These are phyloP conservation scores for Hymenoscyphus infarciens DNA, from an alignment of 2,329 filamentous ascomycete genomes.

Conservation along the genomic window DNA sequence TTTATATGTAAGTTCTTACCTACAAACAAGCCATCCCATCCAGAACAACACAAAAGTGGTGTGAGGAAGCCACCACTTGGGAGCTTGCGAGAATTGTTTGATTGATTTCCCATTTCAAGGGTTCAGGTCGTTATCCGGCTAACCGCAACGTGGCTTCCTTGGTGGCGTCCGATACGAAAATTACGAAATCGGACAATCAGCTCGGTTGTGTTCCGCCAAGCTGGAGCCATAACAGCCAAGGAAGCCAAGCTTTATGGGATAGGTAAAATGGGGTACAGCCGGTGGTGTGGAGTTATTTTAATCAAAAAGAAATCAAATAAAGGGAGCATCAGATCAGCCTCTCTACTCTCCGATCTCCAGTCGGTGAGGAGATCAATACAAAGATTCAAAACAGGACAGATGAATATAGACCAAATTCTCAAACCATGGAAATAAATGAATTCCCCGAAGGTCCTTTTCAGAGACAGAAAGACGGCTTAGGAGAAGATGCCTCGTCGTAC, in stretches of 20 bases:
- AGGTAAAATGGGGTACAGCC: no score
- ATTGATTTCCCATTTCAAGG: background rate
- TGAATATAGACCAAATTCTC: background rate
- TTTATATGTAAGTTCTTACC: background rate
- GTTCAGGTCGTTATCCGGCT: background rate
- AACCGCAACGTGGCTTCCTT: slow-evolving; percentile 3
- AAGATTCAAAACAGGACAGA: no score
- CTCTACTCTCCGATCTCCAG: no score
- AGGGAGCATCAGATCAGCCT: no score
- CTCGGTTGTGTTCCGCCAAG: background rate
- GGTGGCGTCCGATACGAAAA: slow-evolving; percentile 1
- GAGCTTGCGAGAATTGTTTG: background rate
- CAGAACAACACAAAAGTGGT: background rate
- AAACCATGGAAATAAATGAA: background rate
- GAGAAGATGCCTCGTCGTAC: background rate
- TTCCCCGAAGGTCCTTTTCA: background rate
- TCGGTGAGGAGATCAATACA: no score
- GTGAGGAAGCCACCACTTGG: background rate
- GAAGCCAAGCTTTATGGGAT: background rate
- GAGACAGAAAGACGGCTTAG: background rate
- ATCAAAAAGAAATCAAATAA: no score
- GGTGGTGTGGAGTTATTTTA: no score
- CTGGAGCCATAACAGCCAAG: background rate
- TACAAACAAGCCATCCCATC: no score
- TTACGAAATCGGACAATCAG: slow-evolving; percentile 3